Evolutionary conservation across 2,329 filamentous ascomycete species (phyloP), one percentile per base, ranked within the genome.

Genomic region (Pezicula rhizophila): DNA sequence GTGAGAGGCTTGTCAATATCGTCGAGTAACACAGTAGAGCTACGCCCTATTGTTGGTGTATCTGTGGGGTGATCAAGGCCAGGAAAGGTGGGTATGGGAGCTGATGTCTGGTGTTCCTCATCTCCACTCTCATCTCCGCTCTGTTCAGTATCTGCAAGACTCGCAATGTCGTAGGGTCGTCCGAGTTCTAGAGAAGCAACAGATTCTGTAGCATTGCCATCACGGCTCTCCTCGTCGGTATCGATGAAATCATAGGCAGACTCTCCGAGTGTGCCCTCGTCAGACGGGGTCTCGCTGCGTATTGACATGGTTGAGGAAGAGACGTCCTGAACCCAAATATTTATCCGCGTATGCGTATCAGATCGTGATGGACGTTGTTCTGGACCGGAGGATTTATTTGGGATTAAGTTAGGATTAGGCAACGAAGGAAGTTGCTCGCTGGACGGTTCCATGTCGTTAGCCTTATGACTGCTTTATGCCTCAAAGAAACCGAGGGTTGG

Each of bases 201-300:
- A 26, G 64, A 66, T 37, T 65, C 62, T 7, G 63, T 65, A 35
- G 58, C 54, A 56, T 61, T 59, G 54, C 58, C 64, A 46, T 64
- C 62, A 46, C 61, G 59, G 47, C 60, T 63, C 44, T 65, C 63
- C 26, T 53, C 56, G 39, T 66, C 64, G 4, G 62, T 65, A 43
- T 66, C 63, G 52, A 66, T 58, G 44, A 66, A 62, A 45, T 66
- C 64, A 49, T 65, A 66, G 38, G 61, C 51, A 45, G 63, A 65
- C 33, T 62, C 62, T 12, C 55, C 57, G 20, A 66, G 59, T 46
- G 49, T 54, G 45, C 58, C 54, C 40, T 63, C 62, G 28, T 65
- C 62, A n/a, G 52, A 55, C 18, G 48, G 52, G 17, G 43, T 46
- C 41, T 64, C 62, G 44, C 59, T 60, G 43, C 46, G 55, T 18